Conservation (phyloP, 106 monocot species). For the Allium cepa region DNA sequence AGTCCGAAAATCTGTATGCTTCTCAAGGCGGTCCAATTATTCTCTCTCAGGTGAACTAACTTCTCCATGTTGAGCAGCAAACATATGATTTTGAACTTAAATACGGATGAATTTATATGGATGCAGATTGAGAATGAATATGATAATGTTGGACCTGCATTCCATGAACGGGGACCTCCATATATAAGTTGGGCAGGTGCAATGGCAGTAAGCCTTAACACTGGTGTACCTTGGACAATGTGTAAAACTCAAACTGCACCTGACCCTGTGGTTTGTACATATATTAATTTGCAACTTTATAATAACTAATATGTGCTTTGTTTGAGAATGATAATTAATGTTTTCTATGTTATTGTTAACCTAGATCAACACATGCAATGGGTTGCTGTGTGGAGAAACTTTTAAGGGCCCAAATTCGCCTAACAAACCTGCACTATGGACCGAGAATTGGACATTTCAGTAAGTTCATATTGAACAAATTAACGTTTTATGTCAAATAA, state of each 20-base stretch:
- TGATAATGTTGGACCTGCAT: slow-evolving; percentile 46
- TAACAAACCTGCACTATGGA: slow-evolving; percentile 86
- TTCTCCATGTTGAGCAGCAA: not conserved
- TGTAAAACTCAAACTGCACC: slow-evolving; percentile 94
- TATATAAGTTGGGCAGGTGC: slow-evolving; percentile 81
- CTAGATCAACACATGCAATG: slow-evolving; percentile 91
- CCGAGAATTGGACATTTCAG: slow-evolving; percentile 86
- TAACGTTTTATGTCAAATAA: no score
- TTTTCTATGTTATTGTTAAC: not conserved
- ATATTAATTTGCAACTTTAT: not conserved
- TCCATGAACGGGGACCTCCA: slow-evolving; percentile 43
- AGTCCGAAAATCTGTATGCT: slow-evolving; percentile 40
- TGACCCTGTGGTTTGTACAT: slow-evolving; percentile 54
- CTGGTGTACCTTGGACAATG: slow-evolving; percentile 98
- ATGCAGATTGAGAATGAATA: slow-evolving; percentile 91
- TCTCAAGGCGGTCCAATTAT: slow-evolving; percentile 74
- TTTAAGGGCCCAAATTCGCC: slow-evolving; percentile 84
- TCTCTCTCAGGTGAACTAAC: slow-evolving; percentile 40
- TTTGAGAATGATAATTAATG: not conserved
- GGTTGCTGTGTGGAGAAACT: slow-evolving; percentile 69
- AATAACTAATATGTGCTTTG: not conserved
- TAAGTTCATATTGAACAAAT: slow-evolving; percentile 12
- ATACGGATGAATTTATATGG: not conserved
- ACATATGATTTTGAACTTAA: not conserved
- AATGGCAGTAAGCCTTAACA: slow-evolving; percentile 70